A percentile compares a stretch with the other conserved stretches of the same genome.
Evolutionary conservation across 2,329 filamentous ascomycete genomes (phyloP).

Genomic region (Paecilomyces niveus): DNA sequence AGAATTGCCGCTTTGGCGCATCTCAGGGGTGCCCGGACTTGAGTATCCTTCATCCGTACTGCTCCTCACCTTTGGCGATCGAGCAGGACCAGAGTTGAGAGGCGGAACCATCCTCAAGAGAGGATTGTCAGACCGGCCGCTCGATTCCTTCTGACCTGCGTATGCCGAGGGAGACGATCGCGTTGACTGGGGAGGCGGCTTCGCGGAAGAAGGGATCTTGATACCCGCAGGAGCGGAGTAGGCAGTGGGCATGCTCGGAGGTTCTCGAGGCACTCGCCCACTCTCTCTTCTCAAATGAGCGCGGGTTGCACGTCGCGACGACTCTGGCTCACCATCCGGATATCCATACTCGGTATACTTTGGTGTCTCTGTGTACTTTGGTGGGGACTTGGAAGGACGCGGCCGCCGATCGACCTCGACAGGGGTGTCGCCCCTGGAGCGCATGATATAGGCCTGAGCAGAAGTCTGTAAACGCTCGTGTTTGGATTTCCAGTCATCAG

Average conservation of each 20-base stretch:
- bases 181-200: constrained; percentile 22
- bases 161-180: constrained; percentile 26
- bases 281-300: constrained; percentile 19
- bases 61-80: constrained; percentile 32
- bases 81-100: constrained; percentile 17
- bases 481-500: constrained; percentile 23
- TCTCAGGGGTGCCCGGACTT: constrained; percentile 38
- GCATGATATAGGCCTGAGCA: constrained; percentile 33
- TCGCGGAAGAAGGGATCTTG: constrained; percentile 18
- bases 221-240: constrained; percentile 22
- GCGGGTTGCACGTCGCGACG: constrained; percentile 20
- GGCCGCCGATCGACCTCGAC: constrained; percentile 18
- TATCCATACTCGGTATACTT: constrained; percentile 19
- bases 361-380: not conserved
- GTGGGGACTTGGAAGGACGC: constrained; percentile 27
- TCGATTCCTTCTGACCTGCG: constrained; percentile 41
- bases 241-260: constrained; percentile 29
- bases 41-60: constrained; percentile 40
- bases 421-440: constrained; percentile 18
- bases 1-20: constrained; percentile 23
- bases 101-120: constrained; percentile 19
- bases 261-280: constrained; percentile 23
- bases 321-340: constrained; percentile 20
- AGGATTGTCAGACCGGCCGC: constrained; percentile 4
- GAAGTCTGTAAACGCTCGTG: constrained; percentile 22